phyloP scores from a whole-genome alignment of 352 stramenopile genomes.

The Bremia lactucae region DNA sequence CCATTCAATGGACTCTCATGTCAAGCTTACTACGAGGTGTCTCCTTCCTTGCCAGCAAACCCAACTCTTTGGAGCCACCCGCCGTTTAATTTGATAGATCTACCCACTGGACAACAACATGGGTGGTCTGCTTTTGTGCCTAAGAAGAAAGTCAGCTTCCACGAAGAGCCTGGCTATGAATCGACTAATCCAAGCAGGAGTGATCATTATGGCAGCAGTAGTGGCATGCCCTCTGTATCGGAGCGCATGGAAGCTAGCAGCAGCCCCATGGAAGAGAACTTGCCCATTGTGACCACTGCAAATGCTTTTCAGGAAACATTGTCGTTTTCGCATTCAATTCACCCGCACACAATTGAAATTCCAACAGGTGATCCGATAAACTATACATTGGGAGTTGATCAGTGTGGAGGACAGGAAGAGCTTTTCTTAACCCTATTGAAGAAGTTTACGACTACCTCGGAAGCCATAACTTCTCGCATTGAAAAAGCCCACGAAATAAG shows the following conservation, averaged over 20 bases:
- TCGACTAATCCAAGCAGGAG: slow-evolving; percentile 7
- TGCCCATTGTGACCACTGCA: neutral
- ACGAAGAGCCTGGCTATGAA: slow-evolving; percentile 13
- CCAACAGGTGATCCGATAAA: slow-evolving; percentile 67
- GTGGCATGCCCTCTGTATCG: slow-evolving; percentile 14
- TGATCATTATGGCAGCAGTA: slow-evolving; percentile 7
- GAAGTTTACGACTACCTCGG: slow-evolving; percentile 43
- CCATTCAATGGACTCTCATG: slow-evolving; percentile 2
- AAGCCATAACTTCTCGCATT: slow-evolving; percentile 35
- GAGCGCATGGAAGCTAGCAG: slow-evolving; percentile 19
- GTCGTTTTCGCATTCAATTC: slow-evolving; percentile 5
- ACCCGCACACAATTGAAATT: slow-evolving; percentile 40
- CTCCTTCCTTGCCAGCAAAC: slow-evolving; percentile 22
- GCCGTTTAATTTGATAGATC: slow-evolving; percentile 27
- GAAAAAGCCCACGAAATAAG: slow-evolving; percentile 29
- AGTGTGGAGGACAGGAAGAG: slow-evolving; percentile 59
- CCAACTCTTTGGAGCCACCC: slow-evolving; percentile 45
- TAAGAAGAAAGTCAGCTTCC: slow-evolving; percentile 26
- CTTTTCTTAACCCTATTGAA: slow-evolving; percentile 67
- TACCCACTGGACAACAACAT: slow-evolving; percentile 5
- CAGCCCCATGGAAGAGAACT: slow-evolving; percentile 9
- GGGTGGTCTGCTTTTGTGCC: slow-evolving; percentile 8
- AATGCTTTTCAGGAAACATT: neutral
- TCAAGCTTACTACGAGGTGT: slow-evolving; percentile 5
- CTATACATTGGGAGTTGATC: slow-evolving; percentile 55